Evolutionary conservation across 2,329 filamentous ascomycete genomes (phyloP).

Genomic region (Xylaria arbuscula): DNA sequence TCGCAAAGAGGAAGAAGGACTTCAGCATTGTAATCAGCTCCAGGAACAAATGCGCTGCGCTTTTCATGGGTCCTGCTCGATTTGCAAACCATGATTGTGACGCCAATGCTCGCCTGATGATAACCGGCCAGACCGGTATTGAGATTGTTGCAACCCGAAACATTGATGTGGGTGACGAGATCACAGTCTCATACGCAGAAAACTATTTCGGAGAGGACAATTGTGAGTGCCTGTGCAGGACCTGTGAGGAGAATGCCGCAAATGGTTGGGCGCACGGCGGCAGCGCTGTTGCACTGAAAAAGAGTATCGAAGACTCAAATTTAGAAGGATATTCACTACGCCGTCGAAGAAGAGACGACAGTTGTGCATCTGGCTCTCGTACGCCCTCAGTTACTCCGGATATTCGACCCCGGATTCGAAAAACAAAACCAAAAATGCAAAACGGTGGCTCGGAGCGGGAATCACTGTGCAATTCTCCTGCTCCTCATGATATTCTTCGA

Average conservation of each 20-base stretch:
- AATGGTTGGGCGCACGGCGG: constrained; percentile 83
- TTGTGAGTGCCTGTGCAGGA: constrained; percentile 91
- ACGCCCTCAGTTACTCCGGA: constrained; percentile 68
- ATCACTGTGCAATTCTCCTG: constrained; percentile 52
- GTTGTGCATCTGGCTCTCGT: constrained; percentile 62
- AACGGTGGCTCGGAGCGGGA: constrained; percentile 51
- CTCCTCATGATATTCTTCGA: constrained; percentile 43
- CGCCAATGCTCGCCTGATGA: constrained; percentile 89
- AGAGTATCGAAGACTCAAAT: constrained; percentile 64
- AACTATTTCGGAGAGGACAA: constrained; percentile 97
- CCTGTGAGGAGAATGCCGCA: constrained; percentile 77
- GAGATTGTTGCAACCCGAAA: constrained; percentile 86
- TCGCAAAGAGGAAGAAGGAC: constrained; percentile 86
- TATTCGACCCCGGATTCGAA: constrained; percentile 63
- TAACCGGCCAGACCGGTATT: constrained; percentile 85
- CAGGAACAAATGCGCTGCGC: constrained; percentile 86
- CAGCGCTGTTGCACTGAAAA: constrained; percentile 58
- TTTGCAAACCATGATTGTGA: constrained; percentile 98
- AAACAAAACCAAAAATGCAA: constrained; percentile 52
- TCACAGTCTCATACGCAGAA: constrained; percentile 95
- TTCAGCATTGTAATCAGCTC: constrained; percentile 98
- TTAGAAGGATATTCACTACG: constrained; percentile 67
- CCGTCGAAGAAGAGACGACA: constrained; percentile 63
- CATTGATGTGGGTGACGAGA: constrained; percentile 90
- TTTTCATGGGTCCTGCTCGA: constrained; percentile 94